Percentiles rank a stretch among this genome's conserved stretches.
phyloP scores from a whole-genome alignment of 2,329 filamentous ascomycete species.

The Penicillium olsonii region DNA sequence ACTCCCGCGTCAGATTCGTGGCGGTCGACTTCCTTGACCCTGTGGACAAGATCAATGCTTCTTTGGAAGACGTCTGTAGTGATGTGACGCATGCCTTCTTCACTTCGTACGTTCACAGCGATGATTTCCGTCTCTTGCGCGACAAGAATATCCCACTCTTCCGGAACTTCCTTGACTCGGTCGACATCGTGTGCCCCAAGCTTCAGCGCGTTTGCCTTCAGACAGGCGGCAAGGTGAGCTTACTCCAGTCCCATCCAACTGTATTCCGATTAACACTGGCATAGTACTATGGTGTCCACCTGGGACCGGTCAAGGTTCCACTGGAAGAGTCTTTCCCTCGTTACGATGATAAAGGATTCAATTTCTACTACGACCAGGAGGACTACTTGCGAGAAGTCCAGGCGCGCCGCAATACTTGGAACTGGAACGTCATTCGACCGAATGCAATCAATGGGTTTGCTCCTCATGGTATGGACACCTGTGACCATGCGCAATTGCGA shows the following conservation, averaged over 20 bases:
- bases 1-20: constrained; percentile 34
- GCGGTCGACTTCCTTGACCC: constrained; percentile 32
- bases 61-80: constrained; percentile 21
- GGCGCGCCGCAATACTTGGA: constrained; percentile 21
- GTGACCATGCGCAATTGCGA: background rate
- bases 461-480: constrained; percentile 23
- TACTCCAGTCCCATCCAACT: background rate
- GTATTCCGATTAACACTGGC: background rate
- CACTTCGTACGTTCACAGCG: constrained; percentile 36
- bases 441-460: constrained; percentile 32
- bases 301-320: constrained; percentile 26
- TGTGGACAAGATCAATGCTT: constrained; percentile 16
- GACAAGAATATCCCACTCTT: constrained; percentile 33
- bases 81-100: constrained; percentile 39
- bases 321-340: constrained; percentile 22
- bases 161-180: constrained; percentile 34
- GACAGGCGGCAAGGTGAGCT: constrained; percentile 32
- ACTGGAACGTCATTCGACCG: constrained; percentile 32
- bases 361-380: constrained; percentile 28
- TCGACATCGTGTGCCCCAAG: constrained; percentile 24
- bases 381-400: constrained; percentile 22
- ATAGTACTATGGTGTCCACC: constrained; percentile 32
- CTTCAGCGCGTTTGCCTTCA: constrained; percentile 31
- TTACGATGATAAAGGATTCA: constrained; percentile 21
- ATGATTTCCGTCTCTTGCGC: constrained; percentile 30